Conservation (phyloP, 768 basidiomycete genomes). For the Saitozyma podzolica region DNA sequence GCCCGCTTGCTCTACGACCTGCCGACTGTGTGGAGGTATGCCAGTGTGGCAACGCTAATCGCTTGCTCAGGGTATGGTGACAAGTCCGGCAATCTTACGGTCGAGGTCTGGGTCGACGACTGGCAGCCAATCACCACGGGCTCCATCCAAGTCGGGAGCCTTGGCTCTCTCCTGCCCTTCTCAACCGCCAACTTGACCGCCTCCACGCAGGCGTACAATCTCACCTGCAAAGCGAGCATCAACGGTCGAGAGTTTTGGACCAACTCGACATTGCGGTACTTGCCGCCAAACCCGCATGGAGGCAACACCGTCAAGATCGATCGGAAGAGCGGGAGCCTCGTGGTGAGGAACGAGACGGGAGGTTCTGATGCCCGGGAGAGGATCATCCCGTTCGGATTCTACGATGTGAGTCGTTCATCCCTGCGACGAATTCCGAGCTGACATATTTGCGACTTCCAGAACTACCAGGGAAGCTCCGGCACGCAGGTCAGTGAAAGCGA, state of each 20-base stretch:
- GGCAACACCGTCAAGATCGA: slow-evolving; percentile 47
- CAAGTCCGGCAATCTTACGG: neutral
- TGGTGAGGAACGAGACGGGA: slow-evolving; percentile 15
- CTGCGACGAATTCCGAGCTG: neutral
- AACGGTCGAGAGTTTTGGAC: slow-evolving; percentile 56
- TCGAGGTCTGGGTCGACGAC: neutral
- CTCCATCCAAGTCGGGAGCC: slow-evolving; percentile 2
- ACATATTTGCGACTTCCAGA: neutral
- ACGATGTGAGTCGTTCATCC: slow-evolving; percentile 62
- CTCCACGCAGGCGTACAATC: neutral
- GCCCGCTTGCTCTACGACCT: too few species aligned
- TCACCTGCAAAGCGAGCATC: slow-evolving; percentile 18
- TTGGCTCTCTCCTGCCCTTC: slow-evolving; percentile 10
- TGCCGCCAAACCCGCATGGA: slow-evolving; percentile 36
- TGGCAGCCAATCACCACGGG: neutral
- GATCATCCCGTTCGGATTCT: slow-evolving; percentile 62
- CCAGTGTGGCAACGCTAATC: neutral
- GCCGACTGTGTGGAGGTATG: too few species aligned
- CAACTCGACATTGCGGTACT: slow-evolving; percentile 54
- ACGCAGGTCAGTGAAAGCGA: neutral
- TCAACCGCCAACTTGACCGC: slow-evolving; percentile 4
- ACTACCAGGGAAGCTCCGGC: neutral
- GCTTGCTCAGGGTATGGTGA: slow-evolving; percentile 1
- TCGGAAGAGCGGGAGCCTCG: slow-evolving; percentile 33
- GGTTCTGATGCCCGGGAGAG: slow-evolving; percentile 44